Base-by-base conservation (phyloP, 2,329 filamentous ascomycete species). In the Trichoderma arundinaceum region DNA sequence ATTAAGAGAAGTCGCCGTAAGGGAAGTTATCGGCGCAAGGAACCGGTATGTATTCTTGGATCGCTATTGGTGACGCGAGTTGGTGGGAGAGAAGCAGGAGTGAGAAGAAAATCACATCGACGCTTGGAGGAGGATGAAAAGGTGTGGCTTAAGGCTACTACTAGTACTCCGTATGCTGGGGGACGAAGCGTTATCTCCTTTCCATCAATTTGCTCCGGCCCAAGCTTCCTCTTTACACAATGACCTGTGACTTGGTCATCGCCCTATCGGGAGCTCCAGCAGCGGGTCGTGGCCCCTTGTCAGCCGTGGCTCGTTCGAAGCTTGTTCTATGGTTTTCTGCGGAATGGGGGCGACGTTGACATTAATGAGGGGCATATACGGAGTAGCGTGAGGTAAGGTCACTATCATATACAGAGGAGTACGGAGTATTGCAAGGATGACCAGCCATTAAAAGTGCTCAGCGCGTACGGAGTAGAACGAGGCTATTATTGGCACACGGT, bases 201-300 rank as follows among this genome's bases (percentile, higher is more conserved):
- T 51, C 44, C 58, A 49, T 54, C 57, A 43, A 52, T 60, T 51
- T 19, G 19, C 52, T 44, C 44, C 53, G 41, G 9, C 33, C 46
- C 62, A 32, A 48, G 53, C 56, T 32, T 19, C 43, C 6, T 28
- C 32, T 49, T 32, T 10, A 49, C 17, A 41, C 35, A 38, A 63
- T 28, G 22, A n/a, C 60, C 17, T 52, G 46, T 32, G 38, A 66
- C 17, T 53, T 43, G 46, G 54, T 33, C 35, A 33, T 43, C 43
- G 52, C 57, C 49, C 48, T 66, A 66, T 56, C 41, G 49, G 57
- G 57, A 62, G 46, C 54, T 61, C 39, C 64, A 66, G 57, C 52
- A 48, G 64, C 64, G 64, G 64, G 64, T 66, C 64, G 57, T 66
- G 57, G 64, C 49, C 57, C 64, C 64, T 66, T 43, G 64, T 54